Conservation (phyloP, 2,329 filamentous ascomycete genomes). For the Pochonia chlamydosporia region DNA sequence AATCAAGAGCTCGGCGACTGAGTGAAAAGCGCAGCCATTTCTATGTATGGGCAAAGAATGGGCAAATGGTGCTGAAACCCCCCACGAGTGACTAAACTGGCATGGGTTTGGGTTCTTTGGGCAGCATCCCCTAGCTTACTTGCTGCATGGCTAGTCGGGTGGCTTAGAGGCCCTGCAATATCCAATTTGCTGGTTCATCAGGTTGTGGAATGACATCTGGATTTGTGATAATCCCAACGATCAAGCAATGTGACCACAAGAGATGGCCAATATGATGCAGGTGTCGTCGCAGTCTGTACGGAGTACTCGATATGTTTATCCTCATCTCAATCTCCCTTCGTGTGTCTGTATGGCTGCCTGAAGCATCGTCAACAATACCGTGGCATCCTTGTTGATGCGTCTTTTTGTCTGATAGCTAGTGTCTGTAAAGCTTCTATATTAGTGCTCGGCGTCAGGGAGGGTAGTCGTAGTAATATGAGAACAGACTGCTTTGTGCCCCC, state of each 20-base stretch:
- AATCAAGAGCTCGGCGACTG: neutral
- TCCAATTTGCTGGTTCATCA: neutral
- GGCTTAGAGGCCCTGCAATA: neutral
- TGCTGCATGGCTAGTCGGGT: conserved; percentile 4
- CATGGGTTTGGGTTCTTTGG: conserved; percentile 8
- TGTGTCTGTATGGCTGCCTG: neutral
- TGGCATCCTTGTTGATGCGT: neutral
- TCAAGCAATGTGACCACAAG: neutral
- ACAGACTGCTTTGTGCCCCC: neutral
- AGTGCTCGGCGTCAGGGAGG: neutral
- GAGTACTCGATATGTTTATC: too few relatives aligned
- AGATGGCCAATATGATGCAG: neutral
- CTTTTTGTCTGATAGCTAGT: neutral
- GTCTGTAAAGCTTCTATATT: too few relatives aligned
- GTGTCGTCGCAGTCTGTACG: too few relatives aligned
- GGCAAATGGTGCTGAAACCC: neutral
- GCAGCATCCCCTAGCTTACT: conserved; percentile 2
- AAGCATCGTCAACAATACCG: neutral
- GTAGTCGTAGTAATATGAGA: neutral
- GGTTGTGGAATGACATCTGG: too few relatives aligned
- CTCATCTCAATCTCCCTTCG: too few relatives aligned
- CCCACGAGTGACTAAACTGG: neutral
- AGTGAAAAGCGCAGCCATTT: too few relatives aligned
- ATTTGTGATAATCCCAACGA: too few relatives aligned
- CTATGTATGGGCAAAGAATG: neutral